Percentiles rank a stretch among this genome's conserved stretches.
Evolutionary conservation across 192 early-diverging fungal species (phyloP).

Genomic region (Entophlyctis luteolus): DNA sequence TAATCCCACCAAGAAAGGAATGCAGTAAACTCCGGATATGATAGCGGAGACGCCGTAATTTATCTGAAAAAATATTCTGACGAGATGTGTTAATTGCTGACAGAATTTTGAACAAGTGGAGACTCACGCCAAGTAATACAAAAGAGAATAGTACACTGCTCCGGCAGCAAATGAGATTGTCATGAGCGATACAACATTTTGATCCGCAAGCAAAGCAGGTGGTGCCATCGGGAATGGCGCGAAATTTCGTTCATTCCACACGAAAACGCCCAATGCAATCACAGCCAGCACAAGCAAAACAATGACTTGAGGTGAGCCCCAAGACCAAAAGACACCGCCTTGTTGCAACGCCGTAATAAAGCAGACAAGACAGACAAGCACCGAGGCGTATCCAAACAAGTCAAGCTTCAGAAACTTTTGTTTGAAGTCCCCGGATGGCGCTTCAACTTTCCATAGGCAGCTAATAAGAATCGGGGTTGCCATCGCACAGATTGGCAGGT

Average conservation of each 20-base stretch:
- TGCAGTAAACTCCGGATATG: neutral
- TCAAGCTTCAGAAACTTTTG: neutral
- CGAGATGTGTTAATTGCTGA: neutral
- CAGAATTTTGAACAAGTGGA: neutral
- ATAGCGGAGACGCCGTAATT: neutral
- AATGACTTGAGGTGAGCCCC: constrained; percentile 58
- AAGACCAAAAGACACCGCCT: constrained; percentile 67
- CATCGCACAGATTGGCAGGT: constrained; percentile 68
- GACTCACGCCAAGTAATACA: neutral
- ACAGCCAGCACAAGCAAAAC: constrained; percentile 56
- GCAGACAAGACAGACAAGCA: neutral
- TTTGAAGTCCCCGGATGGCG: neutral
- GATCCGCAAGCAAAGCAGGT: neutral
- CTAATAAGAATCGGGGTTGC: constrained; percentile 32
- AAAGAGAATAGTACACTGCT: neutral
- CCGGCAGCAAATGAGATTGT: neutral
- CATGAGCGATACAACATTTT: neutral
- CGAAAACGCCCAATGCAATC: neutral
- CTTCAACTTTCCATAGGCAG: neutral
- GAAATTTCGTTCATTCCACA: neutral
- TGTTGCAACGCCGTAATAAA: constrained; percentile 53
- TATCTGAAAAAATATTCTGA: neutral
- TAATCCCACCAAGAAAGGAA: neutral
- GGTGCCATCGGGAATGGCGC: neutral
- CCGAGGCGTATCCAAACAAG: neutral